Evolutionary conservation across 2,329 filamentous ascomycete genomes (phyloP).

Genomic region (Furcasterigmium furcatum): DNA sequence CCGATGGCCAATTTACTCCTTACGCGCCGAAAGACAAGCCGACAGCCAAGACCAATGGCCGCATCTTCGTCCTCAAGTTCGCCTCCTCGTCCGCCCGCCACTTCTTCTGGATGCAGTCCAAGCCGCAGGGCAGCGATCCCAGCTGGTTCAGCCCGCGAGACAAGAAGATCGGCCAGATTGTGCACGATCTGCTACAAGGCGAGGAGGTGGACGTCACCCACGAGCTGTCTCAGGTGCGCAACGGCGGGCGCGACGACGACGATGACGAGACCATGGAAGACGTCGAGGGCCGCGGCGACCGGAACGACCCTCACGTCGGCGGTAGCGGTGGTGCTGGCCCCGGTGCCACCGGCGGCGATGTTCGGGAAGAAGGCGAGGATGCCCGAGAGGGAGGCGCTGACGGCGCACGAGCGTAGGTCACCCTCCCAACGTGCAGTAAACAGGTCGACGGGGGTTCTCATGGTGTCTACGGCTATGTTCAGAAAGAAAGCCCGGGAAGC

Average conservation of each 20-base stretch:
- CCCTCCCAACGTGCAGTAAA: not conserved
- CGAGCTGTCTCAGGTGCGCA: constrained; percentile 65
- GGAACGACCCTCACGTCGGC: constrained; percentile 53
- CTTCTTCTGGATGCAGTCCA: constrained; percentile 95
- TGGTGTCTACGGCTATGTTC: constrained; percentile 1
- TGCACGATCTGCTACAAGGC: constrained; percentile 80
- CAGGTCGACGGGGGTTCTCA: not conserved
- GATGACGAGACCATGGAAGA: constrained; percentile 79
- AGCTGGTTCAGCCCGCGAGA: constrained; percentile 84
- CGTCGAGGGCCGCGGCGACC: constrained; percentile 61
- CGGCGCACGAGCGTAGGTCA: constrained; percentile 98
- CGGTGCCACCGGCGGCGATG: constrained; percentile 85
- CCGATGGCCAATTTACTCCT: constrained; percentile 82
- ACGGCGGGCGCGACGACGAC: constrained; percentile 53
- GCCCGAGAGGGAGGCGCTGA: constrained; percentile 92
- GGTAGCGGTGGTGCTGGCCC: constrained; percentile 78
- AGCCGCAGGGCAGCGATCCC: constrained; percentile 70
- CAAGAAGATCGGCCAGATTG: constrained; percentile 81
- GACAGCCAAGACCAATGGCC: constrained; percentile 72
- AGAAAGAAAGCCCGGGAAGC: not conserved
- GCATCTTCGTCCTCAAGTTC: constrained; percentile 93
- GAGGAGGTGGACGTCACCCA: constrained; percentile 78
- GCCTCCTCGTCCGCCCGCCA: constrained; percentile 85
- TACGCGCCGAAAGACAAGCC: constrained; percentile 58
- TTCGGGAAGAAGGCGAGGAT: constrained; percentile 84